Conservation (phyloP, 139 green algal species). For the Chlamydomonas asymmetrica region DNA sequence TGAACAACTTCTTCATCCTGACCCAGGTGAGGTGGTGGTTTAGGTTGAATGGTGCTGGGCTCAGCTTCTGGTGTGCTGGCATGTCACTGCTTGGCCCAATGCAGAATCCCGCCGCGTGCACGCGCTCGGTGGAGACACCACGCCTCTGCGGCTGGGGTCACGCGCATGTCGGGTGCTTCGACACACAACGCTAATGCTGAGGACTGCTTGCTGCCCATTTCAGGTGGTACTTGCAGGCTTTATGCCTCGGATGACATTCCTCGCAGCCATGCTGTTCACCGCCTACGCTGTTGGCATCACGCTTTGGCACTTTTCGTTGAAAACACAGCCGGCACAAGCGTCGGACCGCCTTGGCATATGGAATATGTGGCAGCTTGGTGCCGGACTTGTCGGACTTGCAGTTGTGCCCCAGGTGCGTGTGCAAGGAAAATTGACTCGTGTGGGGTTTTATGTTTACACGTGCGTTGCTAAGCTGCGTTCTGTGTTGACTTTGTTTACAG, state of each 20-base stretch:
- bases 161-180: too few relatives aligned
- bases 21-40: conserved; percentile 65
- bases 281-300: conserved; percentile 20
- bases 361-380: conserved; percentile 57
- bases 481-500: conserved; percentile 5
- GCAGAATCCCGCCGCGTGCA: too few relatives aligned
- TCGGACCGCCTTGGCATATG: conserved; percentile 38
- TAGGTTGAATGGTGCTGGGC: too few relatives aligned
- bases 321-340: background rate
- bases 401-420: conserved; percentile 68
- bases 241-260: conserved; percentile 49
- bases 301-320: background rate
- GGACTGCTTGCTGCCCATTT: background rate
- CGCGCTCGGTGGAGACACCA: too few relatives aligned
- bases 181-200: too few relatives aligned
- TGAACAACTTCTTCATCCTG: conserved; percentile 75
- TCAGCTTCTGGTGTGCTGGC: too few relatives aligned
- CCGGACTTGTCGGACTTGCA: conserved; percentile 59
- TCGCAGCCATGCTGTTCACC: conserved; percentile 18
- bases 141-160: too few relatives aligned
- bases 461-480: background rate
- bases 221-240: conserved; percentile 51
- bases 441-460: too few relatives aligned
- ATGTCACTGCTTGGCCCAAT: too few relatives aligned
- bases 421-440: too few relatives aligned